phyloP scores from a whole-genome alignment of 179 eudicot species.

The Pouteria campechiana region DNA sequence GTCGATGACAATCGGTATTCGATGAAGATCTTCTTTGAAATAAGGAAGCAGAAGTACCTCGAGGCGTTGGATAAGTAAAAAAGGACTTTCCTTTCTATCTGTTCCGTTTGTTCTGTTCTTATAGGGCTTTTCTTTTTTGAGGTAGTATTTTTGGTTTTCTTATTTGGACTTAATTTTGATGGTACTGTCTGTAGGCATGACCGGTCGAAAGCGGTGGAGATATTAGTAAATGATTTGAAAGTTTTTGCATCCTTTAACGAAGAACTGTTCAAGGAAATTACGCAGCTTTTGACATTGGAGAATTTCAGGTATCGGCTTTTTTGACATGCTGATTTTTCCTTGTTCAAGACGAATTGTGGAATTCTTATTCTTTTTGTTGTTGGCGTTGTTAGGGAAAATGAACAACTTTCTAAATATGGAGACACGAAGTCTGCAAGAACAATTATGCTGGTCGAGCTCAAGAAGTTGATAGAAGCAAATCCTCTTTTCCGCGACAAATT shows the following conservation, averaged over 20 bases:
- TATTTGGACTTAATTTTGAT: too few species aligned
- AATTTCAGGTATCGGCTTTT: slow-evolving; percentile 91
- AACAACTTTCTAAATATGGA: slow-evolving; percentile 57
- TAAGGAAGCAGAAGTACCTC: slow-evolving; percentile 80
- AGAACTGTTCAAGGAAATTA: slow-evolving; percentile 83
- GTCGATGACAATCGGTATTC: slow-evolving; percentile 84
- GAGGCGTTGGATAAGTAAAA: slow-evolving; percentile 70
- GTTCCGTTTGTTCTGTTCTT: not conserved
- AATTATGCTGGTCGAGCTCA: slow-evolving; percentile 53
- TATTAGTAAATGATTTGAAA: slow-evolving; percentile 82
- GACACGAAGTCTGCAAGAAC: slow-evolving; percentile 66
- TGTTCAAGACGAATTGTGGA: too few species aligned
- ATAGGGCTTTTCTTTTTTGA: slow-evolving; percentile 1
- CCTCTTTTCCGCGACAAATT: slow-evolving; percentile 61
- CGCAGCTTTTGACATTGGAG: slow-evolving; percentile 71
- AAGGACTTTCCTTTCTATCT: not conserved
- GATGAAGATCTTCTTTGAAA: slow-evolving; percentile 80
- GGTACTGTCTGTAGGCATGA: slow-evolving; percentile 76
- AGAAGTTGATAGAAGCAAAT: slow-evolving; percentile 61
- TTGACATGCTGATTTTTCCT: too few species aligned
- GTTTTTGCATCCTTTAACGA: slow-evolving; percentile 79
- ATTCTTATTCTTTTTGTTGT: too few species aligned
- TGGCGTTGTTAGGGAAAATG: too few species aligned
- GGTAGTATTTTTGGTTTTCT: too few species aligned
- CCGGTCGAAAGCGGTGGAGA: slow-evolving; percentile 74